Evolutionary conservation across 176 grass and related monocot genomes (phyloP), one percentile per base, ranked within the genome.

Genomic region (Neostapfia colusana): DNA sequence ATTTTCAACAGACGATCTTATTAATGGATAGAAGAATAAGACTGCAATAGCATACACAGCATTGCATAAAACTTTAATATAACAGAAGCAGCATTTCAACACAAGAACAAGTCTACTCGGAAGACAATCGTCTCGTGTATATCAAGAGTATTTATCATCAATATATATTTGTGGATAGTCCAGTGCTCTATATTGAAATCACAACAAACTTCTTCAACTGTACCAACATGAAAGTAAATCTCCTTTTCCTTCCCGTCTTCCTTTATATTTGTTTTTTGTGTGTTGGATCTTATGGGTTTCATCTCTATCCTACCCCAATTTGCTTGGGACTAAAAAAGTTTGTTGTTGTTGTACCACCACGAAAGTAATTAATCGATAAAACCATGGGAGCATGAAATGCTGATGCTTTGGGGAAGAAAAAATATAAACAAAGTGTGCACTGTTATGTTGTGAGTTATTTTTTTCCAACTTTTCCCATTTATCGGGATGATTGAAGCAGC

Each of bases 71-170:
- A 24, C 49, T 50, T 5, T 51, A 39, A 64, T 37, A 64, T 37
- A 63, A 20, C 55, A 72, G 67, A 31, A 14, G 44, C 35, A 80
- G 28, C 26, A 58, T 28, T 48, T 16, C 58, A 82, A 74, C 5
- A 79, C 27, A 79, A 87, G 20, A 83, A 83, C 13, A 67, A 39
- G 37, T 66, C 44, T 37, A 58, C 72, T 42, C 67, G 66, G 67
- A 79, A 69, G 37, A 37, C 13, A 43, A 15, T 41, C 20, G 28
- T 57, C 21, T 57, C 54, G 54, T 50, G 50, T 40, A 24, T 61
- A 46, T 28, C 3, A 17, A 51, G 23, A 73, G 51, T 72, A 17
- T 51, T 53, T 74, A 49, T 34, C 56, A 53, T 63, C 31, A 41
- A 71, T 26, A 70, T 49, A 65, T 53, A 64, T 55, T 51, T 74